Conservation (phyloP, 108 stramenopile species). For the Conticribra weissflogii region DNA sequence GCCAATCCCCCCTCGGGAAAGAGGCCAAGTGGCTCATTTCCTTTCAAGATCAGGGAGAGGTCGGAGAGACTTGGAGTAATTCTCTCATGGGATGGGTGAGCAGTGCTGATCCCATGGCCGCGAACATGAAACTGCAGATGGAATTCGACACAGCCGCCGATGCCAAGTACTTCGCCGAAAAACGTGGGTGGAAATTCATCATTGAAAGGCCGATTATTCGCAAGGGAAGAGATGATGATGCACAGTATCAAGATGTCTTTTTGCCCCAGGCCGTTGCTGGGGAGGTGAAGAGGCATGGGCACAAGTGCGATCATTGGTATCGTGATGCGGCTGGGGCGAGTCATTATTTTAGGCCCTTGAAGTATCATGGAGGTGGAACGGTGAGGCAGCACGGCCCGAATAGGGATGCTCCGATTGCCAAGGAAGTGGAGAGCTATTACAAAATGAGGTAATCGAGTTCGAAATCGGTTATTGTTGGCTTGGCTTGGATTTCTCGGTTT, state of each 20-base stretch:
- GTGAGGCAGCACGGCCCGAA: conserved; percentile 87
- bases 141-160: conserved; percentile 85
- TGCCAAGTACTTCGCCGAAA: conserved; percentile 91
- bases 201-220: conserved; percentile 78
- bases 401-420: conserved; percentile 48
- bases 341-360: conserved; percentile 87
- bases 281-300: conserved; percentile 65
- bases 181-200: conserved; percentile 91
- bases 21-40: conserved; percentile 80
- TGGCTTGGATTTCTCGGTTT: not conserved
- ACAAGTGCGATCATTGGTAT: conserved; percentile 78
- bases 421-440: conserved; percentile 71
- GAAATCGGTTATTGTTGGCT: no score
- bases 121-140: conserved; percentile 68
- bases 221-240: conserved; percentile 62
- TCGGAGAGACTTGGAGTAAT: conserved; percentile 84
- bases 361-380: conserved; percentile 86
- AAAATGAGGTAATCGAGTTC: conserved; percentile 83
- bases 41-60: conserved; percentile 76
- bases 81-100: conserved; percentile 97
- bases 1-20: conserved; percentile 58
- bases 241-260: conserved; percentile 90
- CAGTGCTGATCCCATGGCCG: conserved; percentile 90
- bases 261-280: conserved; percentile 75
- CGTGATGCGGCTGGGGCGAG: conserved; percentile 65